Evolutionary conservation across 768 basidiomycete species (phyloP), one percentile per base, ranked within the genome.

Genomic region (Pleurotus giganteus): DNA sequence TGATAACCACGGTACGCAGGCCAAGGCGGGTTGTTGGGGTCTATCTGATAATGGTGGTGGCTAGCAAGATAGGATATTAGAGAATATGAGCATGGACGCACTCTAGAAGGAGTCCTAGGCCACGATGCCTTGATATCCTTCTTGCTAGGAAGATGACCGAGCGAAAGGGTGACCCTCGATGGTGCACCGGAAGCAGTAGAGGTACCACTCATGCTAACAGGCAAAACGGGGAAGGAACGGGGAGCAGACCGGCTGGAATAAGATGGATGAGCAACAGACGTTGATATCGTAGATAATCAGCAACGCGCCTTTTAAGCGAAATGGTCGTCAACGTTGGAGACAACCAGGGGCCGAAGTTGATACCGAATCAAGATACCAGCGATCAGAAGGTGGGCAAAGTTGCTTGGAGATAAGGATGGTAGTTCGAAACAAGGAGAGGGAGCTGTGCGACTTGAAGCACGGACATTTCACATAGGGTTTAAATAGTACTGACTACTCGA

Each of bases 21-120:
- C 81, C 81, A 91, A 15, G 89, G 89, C 8, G 89, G 89, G 72
- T 91, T 89, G 67, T 91, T 90, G 28, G 88, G 88, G 66, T 91
- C 86, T 42, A 90, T 80, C 87, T 87, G 37, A 17, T 41, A 42
- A 21, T 24, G 47, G 37, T 11, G 9, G 37, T n/a, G 32, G n/a
- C 28, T 2, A 11, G 47, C 23, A 7, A 17, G 24, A 1, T 21
- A 1, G 21, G 23, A 13, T 15, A 34, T 21, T 55, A 36, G n/a
- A 50, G n/a, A 41, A 24, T 11, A 56, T 23, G 53, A 45, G 53
- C 29, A 66, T 56, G 61, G 57, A 71, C 68, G 46, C 45, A 84
- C 87, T 62, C 85, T 76, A 9, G 86, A 88, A 2, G 88, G 88
- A 0, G 88, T 88, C 19, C 86, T 77, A 2, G 88, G 88, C 82